Evolutionary conservation across 2,329 filamentous ascomycete species (phyloP).

Genomic region (Diplodia sapinea): DNA sequence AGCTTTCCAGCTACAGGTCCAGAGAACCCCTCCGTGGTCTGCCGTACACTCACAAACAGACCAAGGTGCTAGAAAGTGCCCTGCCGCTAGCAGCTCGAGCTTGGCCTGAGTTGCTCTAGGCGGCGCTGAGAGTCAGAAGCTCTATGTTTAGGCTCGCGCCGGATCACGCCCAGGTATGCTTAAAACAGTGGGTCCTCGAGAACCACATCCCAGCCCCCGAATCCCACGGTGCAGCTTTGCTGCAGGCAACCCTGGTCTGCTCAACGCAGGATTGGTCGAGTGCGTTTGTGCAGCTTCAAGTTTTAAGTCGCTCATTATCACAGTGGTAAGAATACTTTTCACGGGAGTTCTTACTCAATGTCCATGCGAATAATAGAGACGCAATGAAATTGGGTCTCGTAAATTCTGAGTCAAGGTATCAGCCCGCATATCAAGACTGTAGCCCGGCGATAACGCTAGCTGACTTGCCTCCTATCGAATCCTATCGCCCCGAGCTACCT

Average conservation of each 20-base stretch:
- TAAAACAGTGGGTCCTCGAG: slow-evolving; percentile 15
- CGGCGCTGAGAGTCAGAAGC: slow-evolving; percentile 14
- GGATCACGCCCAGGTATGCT: slow-evolving; percentile 18
- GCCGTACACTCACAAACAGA: background rate
- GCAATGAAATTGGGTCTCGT: slow-evolving; percentile 9
- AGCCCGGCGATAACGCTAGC: slow-evolving; percentile 5
- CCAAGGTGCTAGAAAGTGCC: background rate
- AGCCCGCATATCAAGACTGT: background rate
- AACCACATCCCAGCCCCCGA: background rate
- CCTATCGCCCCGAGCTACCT: slow-evolving; percentile 14
- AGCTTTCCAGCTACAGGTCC: background rate
- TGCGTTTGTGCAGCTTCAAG: background rate
- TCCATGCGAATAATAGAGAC: background rate
- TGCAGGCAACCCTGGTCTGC: background rate
- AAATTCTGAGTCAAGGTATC: slow-evolving; percentile 18
- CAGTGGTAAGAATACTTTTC: background rate
- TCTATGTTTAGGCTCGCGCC: slow-evolving; percentile 6
- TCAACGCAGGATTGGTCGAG: background rate
- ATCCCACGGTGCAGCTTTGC: background rate
- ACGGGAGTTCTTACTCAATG: background rate
- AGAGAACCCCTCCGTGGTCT: background rate
- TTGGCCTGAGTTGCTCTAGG: slow-evolving; percentile 8
- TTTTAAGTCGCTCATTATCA: background rate
- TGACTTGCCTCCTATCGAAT: slow-evolving; percentile 7
- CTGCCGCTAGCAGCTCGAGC: slow-evolving; percentile 3